Evolutionary conservation across 2,329 filamentous ascomycete genomes (phyloP).

Genomic region (Rutstroemia sp.): DNA sequence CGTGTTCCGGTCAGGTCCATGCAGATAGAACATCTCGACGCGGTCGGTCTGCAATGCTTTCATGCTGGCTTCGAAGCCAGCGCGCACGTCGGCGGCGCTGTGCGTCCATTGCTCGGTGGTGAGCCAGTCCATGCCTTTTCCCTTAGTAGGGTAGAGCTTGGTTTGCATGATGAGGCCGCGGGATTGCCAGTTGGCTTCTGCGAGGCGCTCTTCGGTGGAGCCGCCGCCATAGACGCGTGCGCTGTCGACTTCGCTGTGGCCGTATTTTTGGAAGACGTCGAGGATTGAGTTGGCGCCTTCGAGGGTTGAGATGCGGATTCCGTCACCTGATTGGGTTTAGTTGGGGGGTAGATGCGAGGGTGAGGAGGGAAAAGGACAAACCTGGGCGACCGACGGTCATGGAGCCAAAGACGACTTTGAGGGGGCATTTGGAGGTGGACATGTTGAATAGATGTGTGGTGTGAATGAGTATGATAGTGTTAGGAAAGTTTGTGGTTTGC

Average conservation of each 20-base stretch:
- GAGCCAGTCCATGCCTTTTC: neutral
- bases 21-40: constrained; percentile 25
- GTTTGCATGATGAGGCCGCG: constrained; percentile 56
- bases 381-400: constrained; percentile 17
- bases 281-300: constrained; percentile 35
- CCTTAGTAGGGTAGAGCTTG: constrained; percentile 34
- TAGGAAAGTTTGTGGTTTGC: too few relatives aligned
- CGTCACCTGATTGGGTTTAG: neutral
- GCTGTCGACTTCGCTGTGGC: constrained; percentile 64
- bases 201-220: constrained; percentile 56
- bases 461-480: too few relatives aligned
- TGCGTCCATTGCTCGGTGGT: constrained; percentile 30
- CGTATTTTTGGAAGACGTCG: constrained; percentile 56
- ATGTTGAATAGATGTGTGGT: neutral
- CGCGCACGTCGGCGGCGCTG: constrained; percentile 41
- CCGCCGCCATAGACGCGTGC: constrained; percentile 58
- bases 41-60: constrained; percentile 45
- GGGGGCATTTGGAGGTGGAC: neutral
- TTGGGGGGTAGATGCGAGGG: neutral
- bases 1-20: constrained; percentile 24
- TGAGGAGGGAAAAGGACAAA: neutral
- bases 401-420: constrained; percentile 16
- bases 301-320: neutral
- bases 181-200: constrained; percentile 51
- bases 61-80: constrained; percentile 42